Evolutionary conservation across 176 grass and related monocot genomes (phyloP).

Genomic region (Oryza meridionalis): DNA sequence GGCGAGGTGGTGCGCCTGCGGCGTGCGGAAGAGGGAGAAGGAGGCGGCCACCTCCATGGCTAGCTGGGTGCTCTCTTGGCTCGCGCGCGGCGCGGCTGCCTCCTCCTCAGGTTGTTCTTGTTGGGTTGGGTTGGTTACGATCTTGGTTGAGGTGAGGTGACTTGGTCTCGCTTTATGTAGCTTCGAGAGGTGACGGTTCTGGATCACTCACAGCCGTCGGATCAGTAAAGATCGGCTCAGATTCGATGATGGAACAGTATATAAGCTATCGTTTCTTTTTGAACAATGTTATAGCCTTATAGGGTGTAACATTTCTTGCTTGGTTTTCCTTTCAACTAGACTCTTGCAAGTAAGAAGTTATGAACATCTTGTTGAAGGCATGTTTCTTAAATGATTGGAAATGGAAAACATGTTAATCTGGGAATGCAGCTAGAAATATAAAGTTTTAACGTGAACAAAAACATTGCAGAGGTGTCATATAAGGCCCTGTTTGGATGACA

Average conservation of each 20-base stretch:
- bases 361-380: too few species aligned
- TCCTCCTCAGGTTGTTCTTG: neutral
- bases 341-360: too few species aligned
- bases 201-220: neutral
- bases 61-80: neutral
- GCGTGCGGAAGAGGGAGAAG: slow-evolving; percentile 12
- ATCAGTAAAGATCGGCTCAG: neutral
- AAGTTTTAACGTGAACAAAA: too few species aligned
- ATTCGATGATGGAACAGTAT: neutral
- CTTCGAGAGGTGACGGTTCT: neutral
- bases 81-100: neutral
- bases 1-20: slow-evolving; percentile 1
- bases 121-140: neutral
- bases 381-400: too few species aligned
- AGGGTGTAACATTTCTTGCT: too few species aligned
- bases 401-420: too few species aligned
- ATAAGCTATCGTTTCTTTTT: too few species aligned
- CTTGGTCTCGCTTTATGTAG: neutral
- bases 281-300: too few species aligned
- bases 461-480: too few species aligned
- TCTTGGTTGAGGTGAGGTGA: neutral
- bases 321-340: too few species aligned
- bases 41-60: slow-evolving; percentile 19
- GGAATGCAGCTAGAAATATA: too few species aligned
- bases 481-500: too few species aligned